Evolutionary conservation across 257 asterid species (phyloP), one percentile per base, ranked within the genome.

Genomic region (Pogostemon cablin): DNA sequence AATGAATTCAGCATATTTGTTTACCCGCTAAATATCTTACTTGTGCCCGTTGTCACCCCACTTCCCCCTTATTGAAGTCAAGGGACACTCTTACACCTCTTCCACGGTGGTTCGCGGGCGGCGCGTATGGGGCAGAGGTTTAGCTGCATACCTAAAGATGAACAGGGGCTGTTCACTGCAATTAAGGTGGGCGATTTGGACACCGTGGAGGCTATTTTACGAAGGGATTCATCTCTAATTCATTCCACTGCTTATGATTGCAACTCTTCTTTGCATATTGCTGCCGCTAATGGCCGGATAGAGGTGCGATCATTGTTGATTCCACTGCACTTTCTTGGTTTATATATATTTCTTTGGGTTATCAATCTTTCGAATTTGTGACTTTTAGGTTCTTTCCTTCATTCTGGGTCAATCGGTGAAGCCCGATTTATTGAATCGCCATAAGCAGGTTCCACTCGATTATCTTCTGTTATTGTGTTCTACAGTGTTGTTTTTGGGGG

Each of bases 251-350:
- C 71, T 4, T 86, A 83, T 75, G 96, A 90, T 83, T 85, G 92
- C 57, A 82, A 84, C 80, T 86, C 98, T 6, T 66, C 87, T 77
- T 49, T 91, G 85, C 99, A 95, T 81, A 82, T 95, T 50, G 97
- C 99, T 38, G 96, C 99, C 67, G 96, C 96, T 59, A 81, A 88
- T 84, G 98, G 95, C 72, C 99, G 83, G 82, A 85, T 84, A 86
- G 95, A 88, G 99, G 98, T 91, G 39, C 17, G 79, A 44, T 3
- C 10, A 3, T 54, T 54, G 7, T 77, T 72, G 1, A 53, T 68
- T 65, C 41, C 1, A 44, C 9, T 57, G n/a, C 17, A 55, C 32
- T 55, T 64, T 48, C n/a, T 37, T 15, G 57, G 54, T 35, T 68
- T 62, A 41, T 25, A 1, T 25, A 25, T 25, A 5, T 3, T 75